Conservation (phyloP, 805 yeast genomes). For the Jamesozyma hellenica region DNA sequence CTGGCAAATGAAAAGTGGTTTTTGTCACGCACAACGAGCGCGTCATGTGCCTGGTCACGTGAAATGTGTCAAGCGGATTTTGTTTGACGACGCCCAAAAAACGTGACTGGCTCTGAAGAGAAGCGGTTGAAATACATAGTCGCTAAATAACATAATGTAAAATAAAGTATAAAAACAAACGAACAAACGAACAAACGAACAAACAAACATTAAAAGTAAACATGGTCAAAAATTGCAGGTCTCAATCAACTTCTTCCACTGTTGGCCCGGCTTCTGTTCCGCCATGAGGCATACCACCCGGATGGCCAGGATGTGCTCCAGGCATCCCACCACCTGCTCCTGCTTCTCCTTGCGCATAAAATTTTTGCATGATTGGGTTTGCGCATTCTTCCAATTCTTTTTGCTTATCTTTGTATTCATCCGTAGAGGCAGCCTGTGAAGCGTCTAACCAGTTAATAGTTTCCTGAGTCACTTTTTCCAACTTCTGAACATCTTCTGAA, state of each 20-base stretch:
- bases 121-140: no score
- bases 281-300: slow-evolving; percentile 36
- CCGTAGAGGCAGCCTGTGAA: slow-evolving; percentile 82
- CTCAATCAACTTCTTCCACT: slow-evolving; percentile 67
- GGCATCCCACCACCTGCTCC: slow-evolving; percentile 60
- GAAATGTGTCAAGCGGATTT: no score
- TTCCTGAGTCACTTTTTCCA: slow-evolving; percentile 70
- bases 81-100: no score
- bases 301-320: slow-evolving; percentile 44
- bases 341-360: slow-evolving; percentile 69
- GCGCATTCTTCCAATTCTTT: slow-evolving; percentile 90
- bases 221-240: no score
- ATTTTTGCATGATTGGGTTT: slow-evolving; percentile 92
- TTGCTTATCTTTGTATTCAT: slow-evolving; percentile 83
- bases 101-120: no score
- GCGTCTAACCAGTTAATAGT: slow-evolving; percentile 82
- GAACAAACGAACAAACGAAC: no score
- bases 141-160: no score
- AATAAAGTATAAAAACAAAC: no score
- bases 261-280: slow-evolving; percentile 50
- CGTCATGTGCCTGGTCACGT: no score
- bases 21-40: no score
- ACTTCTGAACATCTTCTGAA: slow-evolving; percentile 52
- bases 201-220: background rate
- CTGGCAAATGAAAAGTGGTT: no score